Percentiles rank a stretch among this genome's conserved stretches.
phyloP scores from a whole-genome alignment of 495 filamentous ascomycete species.

The Podospora anserina region DNA sequence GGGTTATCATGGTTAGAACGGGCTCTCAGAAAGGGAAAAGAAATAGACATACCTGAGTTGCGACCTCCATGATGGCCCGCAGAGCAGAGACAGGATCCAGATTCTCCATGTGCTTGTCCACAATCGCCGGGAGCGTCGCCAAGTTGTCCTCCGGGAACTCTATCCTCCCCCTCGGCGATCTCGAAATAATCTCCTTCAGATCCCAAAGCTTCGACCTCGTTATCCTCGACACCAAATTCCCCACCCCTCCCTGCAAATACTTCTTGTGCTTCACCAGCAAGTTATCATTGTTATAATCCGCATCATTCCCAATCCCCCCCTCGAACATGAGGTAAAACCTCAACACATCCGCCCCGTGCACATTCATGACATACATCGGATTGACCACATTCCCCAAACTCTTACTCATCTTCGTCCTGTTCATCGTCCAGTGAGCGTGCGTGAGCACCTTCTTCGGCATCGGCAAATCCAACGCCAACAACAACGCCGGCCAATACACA shows the following conservation, averaged over 20 bases:
- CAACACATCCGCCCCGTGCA: slow-evolving; percentile 83
- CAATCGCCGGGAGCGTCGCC: background rate
- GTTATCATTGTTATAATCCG: slow-evolving; percentile 75
- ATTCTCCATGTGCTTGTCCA: slow-evolving; percentile 54
- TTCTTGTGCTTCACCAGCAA: slow-evolving; percentile 79
- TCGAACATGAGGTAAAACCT: slow-evolving; percentile 80
- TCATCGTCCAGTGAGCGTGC: slow-evolving; percentile 94
- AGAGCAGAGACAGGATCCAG: slow-evolving; percentile 64
- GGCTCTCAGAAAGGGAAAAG: background rate
- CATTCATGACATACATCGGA: slow-evolving; percentile 84
- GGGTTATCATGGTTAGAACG: background rate
- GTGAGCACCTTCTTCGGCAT: slow-evolving; percentile 79
- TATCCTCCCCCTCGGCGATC: background rate
- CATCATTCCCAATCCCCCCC: slow-evolving; percentile 69
- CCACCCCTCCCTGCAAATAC: slow-evolving; percentile 65
- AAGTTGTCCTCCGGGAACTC: background rate
- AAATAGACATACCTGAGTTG: slow-evolving; percentile 47
- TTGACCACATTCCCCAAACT: slow-evolving; percentile 93
- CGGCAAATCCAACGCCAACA: slow-evolving; percentile 82
- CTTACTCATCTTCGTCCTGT: slow-evolving; percentile 89
- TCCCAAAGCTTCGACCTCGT: slow-evolving; percentile 65
- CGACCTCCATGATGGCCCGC: slow-evolving; percentile 59
- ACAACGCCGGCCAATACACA: slow-evolving; percentile 96
- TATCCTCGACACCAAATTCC: slow-evolving; percentile 72
- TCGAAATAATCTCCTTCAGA: slow-evolving; percentile 51